Evolutionary conservation across 257 asterid species (phyloP).

Genomic region (Nicotiana undulata): DNA sequence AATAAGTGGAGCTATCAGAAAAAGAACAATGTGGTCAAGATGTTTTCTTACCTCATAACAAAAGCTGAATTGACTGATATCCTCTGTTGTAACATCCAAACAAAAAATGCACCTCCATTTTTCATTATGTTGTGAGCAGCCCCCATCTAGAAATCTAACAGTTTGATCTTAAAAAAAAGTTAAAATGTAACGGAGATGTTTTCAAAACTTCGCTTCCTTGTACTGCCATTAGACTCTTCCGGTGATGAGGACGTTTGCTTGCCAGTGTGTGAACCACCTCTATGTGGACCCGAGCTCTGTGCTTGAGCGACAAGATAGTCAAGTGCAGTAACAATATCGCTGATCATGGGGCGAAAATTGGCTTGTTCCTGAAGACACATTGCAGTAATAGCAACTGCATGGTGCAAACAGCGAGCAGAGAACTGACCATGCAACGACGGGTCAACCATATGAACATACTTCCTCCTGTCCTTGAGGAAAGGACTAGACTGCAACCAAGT

Average conservation of each 20-base stretch:
- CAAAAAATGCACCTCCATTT: background rate
- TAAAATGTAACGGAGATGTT: background rate
- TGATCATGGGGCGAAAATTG: constrained; percentile 56
- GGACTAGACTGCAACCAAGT: constrained; percentile 50
- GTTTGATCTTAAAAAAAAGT: background rate
- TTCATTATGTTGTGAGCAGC: background rate
- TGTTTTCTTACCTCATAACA: background rate
- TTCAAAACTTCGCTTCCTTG: constrained; percentile 8
- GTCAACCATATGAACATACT: constrained; percentile 54
- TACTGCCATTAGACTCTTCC: constrained; percentile 16
- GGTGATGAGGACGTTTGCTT: constrained; percentile 32
- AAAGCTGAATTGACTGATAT: background rate
- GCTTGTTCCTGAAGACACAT: constrained; percentile 93
- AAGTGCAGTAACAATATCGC: constrained; percentile 68
- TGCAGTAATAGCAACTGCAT: constrained; percentile 64
- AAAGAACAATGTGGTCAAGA: background rate
- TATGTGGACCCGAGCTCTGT: constrained; percentile 19
- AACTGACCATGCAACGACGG: constrained; percentile 56
- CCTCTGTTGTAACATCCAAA: background rate
- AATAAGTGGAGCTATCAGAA: background rate
- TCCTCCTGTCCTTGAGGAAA: constrained; percentile 51
- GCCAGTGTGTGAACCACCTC: constrained; percentile 25
- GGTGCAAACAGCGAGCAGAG: constrained; percentile 59
- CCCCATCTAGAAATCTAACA: background rate
- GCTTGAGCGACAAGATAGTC: constrained; percentile 65